Evolutionary conservation across 73 alveolate species (phyloP).

Genomic region (Breviolum minutum): DNA sequence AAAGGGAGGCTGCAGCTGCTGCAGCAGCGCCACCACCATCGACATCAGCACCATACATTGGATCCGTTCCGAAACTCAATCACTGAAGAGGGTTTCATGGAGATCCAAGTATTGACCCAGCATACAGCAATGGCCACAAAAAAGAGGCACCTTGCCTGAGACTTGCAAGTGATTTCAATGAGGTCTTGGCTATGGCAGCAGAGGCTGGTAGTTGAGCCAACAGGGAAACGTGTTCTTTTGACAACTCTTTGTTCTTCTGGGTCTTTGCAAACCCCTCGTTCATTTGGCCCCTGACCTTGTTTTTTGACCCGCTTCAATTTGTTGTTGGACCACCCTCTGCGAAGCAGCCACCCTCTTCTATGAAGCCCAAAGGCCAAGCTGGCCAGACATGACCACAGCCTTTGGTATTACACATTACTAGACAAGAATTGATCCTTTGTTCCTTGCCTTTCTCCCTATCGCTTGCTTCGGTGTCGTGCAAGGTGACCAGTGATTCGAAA

Average conservation of each 20-base stretch:
- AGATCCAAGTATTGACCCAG: no score
- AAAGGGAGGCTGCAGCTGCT: not conserved
- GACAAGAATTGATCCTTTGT: not conserved
- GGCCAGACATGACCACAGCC: not conserved
- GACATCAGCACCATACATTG: not conserved
- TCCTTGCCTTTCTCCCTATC: not conserved
- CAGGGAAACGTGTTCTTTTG: no score
- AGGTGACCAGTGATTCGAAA: slow-evolving; percentile 33
- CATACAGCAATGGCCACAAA: no score
- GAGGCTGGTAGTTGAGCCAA: not conserved
- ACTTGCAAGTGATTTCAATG: not conserved
- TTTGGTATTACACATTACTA: not conserved
- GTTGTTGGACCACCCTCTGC: not conserved
- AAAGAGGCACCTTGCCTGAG: no score
- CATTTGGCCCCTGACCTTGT: no score
- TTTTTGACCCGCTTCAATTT: not conserved
- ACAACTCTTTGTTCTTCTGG: no score
- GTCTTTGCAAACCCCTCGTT: no score
- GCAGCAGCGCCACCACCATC: not conserved
- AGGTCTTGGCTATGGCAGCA: slow-evolving; percentile 60
- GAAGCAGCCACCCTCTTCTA: not conserved
- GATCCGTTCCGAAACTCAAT: not conserved
- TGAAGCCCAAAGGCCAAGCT: not conserved
- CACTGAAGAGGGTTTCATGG: not conserved
- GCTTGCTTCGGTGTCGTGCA: no score